Conservation (phyloP, 2,329 filamentous ascomycete genomes). For the Stromatinia cepivora region DNA sequence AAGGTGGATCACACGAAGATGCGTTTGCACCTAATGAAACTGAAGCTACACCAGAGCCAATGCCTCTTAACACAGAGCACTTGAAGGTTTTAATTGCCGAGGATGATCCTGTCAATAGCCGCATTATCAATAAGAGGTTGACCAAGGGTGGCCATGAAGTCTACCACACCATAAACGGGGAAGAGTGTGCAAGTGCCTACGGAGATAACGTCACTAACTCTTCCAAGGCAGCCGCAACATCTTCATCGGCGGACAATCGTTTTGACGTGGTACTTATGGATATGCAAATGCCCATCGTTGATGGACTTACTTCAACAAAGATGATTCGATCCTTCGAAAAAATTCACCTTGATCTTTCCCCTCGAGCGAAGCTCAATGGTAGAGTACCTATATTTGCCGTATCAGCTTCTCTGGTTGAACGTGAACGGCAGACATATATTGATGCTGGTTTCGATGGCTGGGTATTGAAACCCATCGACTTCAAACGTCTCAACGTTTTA, state of each 20-base stretch:
- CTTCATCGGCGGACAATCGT: slow-evolving; percentile 33
- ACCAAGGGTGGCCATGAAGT: slow-evolving; percentile 75
- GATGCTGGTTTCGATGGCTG: slow-evolving; percentile 83
- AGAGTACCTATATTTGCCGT: slow-evolving; percentile 83
- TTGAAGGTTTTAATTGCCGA: slow-evolving; percentile 74
- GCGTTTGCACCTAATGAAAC: neutral
- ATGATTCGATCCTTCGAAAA: slow-evolving; percentile 77
- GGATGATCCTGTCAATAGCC: slow-evolving; percentile 85
- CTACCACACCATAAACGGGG: slow-evolving; percentile 74
- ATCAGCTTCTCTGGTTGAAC: slow-evolving; percentile 77
- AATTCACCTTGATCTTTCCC: slow-evolving; percentile 54
- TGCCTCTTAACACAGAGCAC: slow-evolving; percentile 28
- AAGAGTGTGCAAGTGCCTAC: slow-evolving; percentile 76
- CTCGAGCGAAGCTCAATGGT: slow-evolving; percentile 58
- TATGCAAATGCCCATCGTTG: slow-evolving; percentile 94
- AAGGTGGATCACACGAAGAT: neutral
- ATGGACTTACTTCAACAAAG: slow-evolving; percentile 78
- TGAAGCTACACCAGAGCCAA: neutral
- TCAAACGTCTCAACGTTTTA: slow-evolving; percentile 68
- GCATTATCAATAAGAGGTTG: slow-evolving; percentile 77
- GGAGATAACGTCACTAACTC: slow-evolving; percentile 54
- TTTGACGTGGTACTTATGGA: slow-evolving; percentile 90
- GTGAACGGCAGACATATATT: slow-evolving; percentile 66
- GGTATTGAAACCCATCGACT: slow-evolving; percentile 87
- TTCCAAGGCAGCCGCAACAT: neutral